Evolutionary conservation across 345 rosid genomes (phyloP).

Genomic region (Murraya koenigii): DNA sequence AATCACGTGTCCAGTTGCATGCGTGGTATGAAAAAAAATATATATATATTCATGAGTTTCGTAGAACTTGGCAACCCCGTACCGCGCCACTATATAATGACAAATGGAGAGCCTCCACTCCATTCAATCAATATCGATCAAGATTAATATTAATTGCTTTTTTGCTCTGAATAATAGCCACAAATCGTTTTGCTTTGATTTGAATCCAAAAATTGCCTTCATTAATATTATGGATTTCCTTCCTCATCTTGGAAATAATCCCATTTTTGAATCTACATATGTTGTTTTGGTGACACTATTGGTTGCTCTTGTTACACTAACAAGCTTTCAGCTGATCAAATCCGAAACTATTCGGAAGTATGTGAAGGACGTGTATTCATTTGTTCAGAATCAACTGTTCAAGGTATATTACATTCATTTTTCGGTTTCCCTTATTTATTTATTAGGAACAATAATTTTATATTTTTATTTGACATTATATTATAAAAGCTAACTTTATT

Average conservation of each 20-base stretch:
- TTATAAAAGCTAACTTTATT: too few relatives aligned
- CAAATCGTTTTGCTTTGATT: too few relatives aligned
- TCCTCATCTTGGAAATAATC: neutral
- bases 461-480: too few relatives aligned
- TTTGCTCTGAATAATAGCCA: neutral
- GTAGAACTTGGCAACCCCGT: too few relatives aligned
- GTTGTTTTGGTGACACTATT: neutral
- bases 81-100: too few relatives aligned
- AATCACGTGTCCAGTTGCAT: too few relatives aligned
- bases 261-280: neutral
- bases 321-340: too few relatives aligned
- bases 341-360: neutral
- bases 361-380: neutral
- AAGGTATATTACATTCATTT: neutral
- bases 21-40: too few relatives aligned
- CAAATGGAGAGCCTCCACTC: neutral
- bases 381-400: neutral
- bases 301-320: neutral
- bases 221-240: neutral
- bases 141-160: neutral
- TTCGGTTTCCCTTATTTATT: too few relatives aligned
- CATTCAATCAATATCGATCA: neutral
- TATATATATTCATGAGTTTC: too few relatives aligned
- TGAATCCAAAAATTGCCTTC: too few relatives aligned
- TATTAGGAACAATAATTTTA: too few relatives aligned